Evolutionary conservation across 1,139 yeast species (phyloP), one percentile per base, ranked within the genome.

Genomic region (Pichia sp.): DNA sequence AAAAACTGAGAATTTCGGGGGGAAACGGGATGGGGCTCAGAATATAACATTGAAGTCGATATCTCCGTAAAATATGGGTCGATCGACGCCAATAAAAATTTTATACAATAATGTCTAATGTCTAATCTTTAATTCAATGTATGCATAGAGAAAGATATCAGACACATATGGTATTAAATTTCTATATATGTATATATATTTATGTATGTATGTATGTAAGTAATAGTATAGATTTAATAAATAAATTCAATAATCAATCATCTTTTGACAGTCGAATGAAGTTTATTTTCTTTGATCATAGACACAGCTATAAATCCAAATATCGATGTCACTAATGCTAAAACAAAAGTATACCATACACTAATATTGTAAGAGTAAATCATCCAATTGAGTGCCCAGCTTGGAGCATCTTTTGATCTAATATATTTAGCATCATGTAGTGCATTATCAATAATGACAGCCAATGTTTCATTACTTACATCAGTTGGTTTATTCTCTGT

Each of bases 341-440:
- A 60, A 27, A 69, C 57, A 52, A 72, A 74, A 0, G 63, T 54
- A 41, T 64, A 65, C 42, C 75, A 70, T 45, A 72, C 67, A 8
- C 72, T 73, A 22, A 55, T 51, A 12, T 62, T 68, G 53, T 75
- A 75, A 4, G 75, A 67, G 4, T 57, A 58, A 32, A 60, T 54
- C 50, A 75, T 62, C 1, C 67, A 67, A 1, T 51, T 49, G 27
- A 58, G 61, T 2, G 71, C 67, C 58, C 65, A 56, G 30, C 57
- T 49, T 3, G 78, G 77, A 2, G 76, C 76, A 2, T 45, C 30
- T 8, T 53, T 51, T 9, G 58, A 54, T 30, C 57, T 49, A 6
- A 67, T 59, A 51, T 66, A 74, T 26, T 64, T 65, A 0, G 79
- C 69, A 53, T 65, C 73, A 42, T 69, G 70, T 33, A 73, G 59